Evolutionary conservation across 441 rosid species (phyloP).

Genomic region (Breynia disticha): DNA sequence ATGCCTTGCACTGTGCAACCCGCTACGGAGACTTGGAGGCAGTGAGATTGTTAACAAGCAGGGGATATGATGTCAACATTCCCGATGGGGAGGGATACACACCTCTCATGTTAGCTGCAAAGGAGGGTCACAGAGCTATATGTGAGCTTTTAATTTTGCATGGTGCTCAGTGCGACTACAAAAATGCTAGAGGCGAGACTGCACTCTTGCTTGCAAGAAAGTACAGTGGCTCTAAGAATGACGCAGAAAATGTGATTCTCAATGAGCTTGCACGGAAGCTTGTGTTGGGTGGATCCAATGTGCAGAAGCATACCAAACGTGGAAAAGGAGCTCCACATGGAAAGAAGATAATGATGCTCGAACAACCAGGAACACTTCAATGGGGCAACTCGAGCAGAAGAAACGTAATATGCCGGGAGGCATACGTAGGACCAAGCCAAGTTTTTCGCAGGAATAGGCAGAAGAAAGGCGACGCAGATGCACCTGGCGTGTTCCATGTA

Average conservation of each 20-base stretch:
- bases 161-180: slow-evolving; percentile 55
- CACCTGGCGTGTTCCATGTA: slow-evolving; percentile 60
- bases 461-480: slow-evolving; percentile 31
- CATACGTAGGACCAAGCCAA: slow-evolving; percentile 52
- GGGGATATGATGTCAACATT: slow-evolving; percentile 64
- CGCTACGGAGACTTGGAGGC: slow-evolving; percentile 78
- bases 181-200: slow-evolving; percentile 57
- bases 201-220: slow-evolving; percentile 51
- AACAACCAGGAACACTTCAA: slow-evolving; percentile 38
- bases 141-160: slow-evolving; percentile 52
- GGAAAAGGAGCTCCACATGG: slow-evolving; percentile 68
- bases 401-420: slow-evolving; percentile 60
- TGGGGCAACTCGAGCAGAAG: slow-evolving; percentile 77
- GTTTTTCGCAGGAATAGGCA: slow-evolving; percentile 38
- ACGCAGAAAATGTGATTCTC: slow-evolving; percentile 44
- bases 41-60: slow-evolving; percentile 49
- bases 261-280: slow-evolving; percentile 61
- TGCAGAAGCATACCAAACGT: slow-evolving; percentile 71
- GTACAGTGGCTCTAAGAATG: slow-evolving; percentile 16
- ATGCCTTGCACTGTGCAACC: slow-evolving; percentile 88
- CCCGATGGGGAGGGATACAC: slow-evolving; percentile 73
- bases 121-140: slow-evolving; percentile 52
- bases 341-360: slow-evolving; percentile 51
- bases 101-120: slow-evolving; percentile 95
- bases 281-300: slow-evolving; percentile 43